Evolutionary conservation across 2,329 filamentous ascomycete species (phyloP), one percentile per base, ranked within the genome.

Genomic region (Pestalotiopsis fici): DNA sequence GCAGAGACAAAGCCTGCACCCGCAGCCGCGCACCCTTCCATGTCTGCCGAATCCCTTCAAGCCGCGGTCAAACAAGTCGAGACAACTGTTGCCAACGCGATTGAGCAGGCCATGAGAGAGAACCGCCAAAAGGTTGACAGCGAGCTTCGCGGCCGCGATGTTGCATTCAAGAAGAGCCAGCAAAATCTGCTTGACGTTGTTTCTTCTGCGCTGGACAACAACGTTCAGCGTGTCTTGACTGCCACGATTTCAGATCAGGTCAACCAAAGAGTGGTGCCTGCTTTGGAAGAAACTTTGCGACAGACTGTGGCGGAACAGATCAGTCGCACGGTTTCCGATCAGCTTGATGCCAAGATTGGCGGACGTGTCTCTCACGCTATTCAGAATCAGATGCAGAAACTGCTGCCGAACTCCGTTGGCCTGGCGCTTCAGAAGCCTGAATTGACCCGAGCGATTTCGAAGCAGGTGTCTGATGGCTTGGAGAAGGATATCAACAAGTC

Each of bases 181-280:
- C 78, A 84, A 21, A 84, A 85, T 72, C 79, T 90, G 21, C 80
- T 90, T 55, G 84, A 87, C 69, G 83, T 87, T 77, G 86, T 90
- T 47, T 88, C 87, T 4, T 82, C 86, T 39, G 87, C 90, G 39
- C 82, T 91, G 60, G 89, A 87, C 70, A 84, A 86, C 68, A 90
- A 90, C 75, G 89, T 88, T 23, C 86, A 90, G 78, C 90, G 92
- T 74, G 93, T 93, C 25, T 86, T 98, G 47, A 86, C 90, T 69
- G 90, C 89, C 69, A 93, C 97, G 72, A 90, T 97, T 63, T 88
- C 89, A 59, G 86, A 90, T 60, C 92, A 92, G 77, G 93, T 97
- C 71, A 88, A 93, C 69, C 86, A 90, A 66, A 86, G 90, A 15
- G 88, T 98, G 57, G 83, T 97, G 64, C 95, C 96, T 12, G 85